Evolutionary conservation across 1,139 yeast genomes (phyloP).

Genomic region (Lodderomyces parapsilosis): DNA sequence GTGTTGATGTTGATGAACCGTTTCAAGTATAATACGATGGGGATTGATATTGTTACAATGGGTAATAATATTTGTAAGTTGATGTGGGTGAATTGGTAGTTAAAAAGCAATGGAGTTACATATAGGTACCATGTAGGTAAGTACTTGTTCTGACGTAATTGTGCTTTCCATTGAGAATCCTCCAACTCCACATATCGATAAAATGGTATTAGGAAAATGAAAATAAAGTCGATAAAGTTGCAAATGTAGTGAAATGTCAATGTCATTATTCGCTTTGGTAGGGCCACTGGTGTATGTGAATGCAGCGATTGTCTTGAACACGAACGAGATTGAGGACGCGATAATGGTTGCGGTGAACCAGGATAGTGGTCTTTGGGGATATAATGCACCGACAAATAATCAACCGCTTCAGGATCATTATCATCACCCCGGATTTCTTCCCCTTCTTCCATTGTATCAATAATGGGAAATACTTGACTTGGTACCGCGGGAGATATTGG

Average conservation of each 20-base stretch:
- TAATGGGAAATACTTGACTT: background rate
- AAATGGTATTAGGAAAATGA: constrained; percentile 24
- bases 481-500: background rate
- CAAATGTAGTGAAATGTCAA: constrained; percentile 18
- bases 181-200: constrained; percentile 11
- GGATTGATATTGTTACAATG: constrained; percentile 13
- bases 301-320: constrained; percentile 1
- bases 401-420: background rate
- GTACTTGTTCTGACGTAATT: constrained; percentile 8
- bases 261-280: constrained; percentile 11
- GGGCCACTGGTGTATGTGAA: background rate
- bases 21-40: constrained; percentile 2
- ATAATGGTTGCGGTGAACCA: background rate
- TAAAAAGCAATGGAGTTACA: constrained; percentile 19
- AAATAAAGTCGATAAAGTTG: constrained; percentile 18
- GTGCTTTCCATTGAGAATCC: constrained; percentile 11
- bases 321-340: background rate
- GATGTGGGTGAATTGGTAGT: constrained; percentile 18
- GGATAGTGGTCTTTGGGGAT: constrained; percentile 3
- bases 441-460: background rate
- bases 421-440: background rate
- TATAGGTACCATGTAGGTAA: constrained; percentile 21
- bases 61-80: constrained; percentile 9
- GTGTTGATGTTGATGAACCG: constrained; percentile 1
- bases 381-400: constrained; percentile 7